These are phyloP conservation scores for Hawksworthiomyces lignivorus DNA, from an alignment of 2,329 filamentous ascomycete genomes.

Conservation along the genomic window DNA sequence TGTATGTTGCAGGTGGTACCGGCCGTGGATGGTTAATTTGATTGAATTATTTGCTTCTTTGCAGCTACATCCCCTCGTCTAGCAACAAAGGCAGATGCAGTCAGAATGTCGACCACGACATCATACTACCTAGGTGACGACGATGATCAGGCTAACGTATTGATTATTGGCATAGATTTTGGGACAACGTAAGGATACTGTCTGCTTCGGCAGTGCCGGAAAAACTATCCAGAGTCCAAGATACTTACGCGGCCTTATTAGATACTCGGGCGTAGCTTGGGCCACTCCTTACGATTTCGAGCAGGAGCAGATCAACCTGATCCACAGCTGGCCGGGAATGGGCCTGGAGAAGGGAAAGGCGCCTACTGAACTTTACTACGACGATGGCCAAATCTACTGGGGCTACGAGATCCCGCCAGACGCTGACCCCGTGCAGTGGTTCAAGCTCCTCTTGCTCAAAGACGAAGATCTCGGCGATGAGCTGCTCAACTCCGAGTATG, in stretches of 20 bases:
- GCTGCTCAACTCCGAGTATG: conserved; percentile 8
- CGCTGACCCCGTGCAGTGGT: conserved; percentile 12
- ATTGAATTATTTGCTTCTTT: no score
- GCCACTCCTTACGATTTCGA: conserved; percentile 9
- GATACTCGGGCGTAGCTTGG: conserved; percentile 13
- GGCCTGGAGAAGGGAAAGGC: conserved; percentile 12
- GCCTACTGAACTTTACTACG: conserved; percentile 12
- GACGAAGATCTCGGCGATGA: conserved; percentile 8
- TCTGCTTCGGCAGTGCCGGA: no score
- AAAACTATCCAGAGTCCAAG: no score
- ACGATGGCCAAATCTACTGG: conserved; percentile 11
- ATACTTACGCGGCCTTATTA: no score
- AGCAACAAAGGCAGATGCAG: neutral
- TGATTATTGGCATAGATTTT: conserved; percentile 14
- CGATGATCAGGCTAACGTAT: conserved; percentile 8
- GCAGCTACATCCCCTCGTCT: neutral
- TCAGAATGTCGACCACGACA: conserved; percentile 5
- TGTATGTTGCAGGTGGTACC: no score
- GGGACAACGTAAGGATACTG: conserved; percentile 9
- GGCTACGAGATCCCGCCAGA: conserved; percentile 12
- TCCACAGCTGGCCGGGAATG: conserved; percentile 16
- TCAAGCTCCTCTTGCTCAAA: conserved; percentile 13
- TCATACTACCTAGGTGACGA: no score
- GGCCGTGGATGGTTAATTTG: no score
- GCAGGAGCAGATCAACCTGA: conserved; percentile 11